Conservation (phyloP, 768 basidiomycete genomes). For the Suillus subluteus region DNA sequence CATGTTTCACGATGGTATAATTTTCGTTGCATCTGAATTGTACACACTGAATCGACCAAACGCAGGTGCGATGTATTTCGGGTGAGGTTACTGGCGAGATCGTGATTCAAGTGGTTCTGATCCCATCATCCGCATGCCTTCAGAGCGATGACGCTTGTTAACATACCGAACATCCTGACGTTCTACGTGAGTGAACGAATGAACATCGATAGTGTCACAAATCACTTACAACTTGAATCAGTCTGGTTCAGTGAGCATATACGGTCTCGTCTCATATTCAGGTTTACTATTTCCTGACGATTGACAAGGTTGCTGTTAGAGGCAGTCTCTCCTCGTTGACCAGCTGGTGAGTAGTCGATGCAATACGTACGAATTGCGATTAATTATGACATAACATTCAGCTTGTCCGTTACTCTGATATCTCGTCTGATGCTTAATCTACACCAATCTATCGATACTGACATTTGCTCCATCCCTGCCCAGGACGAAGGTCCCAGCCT, state of each 20-base stretch:
- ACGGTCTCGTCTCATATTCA: background rate
- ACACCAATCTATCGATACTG: constrained; percentile 39
- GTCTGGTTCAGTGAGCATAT: constrained; percentile 13
- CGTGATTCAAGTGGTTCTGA: background rate
- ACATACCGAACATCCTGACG: constrained; percentile 50
- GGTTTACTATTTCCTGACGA: background rate
- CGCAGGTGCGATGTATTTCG: background rate
- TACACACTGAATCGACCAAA: background rate
- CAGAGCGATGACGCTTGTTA: constrained; percentile 56
- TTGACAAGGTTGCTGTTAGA: constrained; percentile 26
- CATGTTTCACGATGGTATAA: background rate
- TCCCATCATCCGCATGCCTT: constrained; percentile 18
- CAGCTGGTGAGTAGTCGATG: constrained; percentile 41
- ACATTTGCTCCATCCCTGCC: constrained; percentile 8
- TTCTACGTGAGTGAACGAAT: constrained; percentile 35
- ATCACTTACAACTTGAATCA: background rate
- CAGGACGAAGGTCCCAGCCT: constrained; percentile 49
- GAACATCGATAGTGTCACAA: background rate
- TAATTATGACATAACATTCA: constrained; percentile 18
- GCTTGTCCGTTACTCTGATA: constrained; percentile 55
- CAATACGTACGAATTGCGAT: background rate
- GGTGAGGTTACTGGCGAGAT: constrained; percentile 10
- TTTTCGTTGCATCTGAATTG: background rate
- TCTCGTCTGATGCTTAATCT: constrained; percentile 62
- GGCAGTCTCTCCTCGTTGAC: constrained; percentile 53